Evolutionary conservation across 768 basidiomycete genomes (phyloP).

Genomic region (Pholiota microspora): DNA sequence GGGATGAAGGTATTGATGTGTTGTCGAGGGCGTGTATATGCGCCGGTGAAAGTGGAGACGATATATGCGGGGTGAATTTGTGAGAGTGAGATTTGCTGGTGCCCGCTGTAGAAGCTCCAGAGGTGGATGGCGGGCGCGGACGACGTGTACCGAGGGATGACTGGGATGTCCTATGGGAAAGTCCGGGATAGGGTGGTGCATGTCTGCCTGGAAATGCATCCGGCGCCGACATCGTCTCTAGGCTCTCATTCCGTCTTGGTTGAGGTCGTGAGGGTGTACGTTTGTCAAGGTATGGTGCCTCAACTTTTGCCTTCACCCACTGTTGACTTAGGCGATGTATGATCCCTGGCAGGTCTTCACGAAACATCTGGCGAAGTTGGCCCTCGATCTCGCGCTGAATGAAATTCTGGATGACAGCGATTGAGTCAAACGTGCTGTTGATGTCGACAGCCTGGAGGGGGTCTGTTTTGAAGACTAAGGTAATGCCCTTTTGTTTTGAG

Average conservation of each 20-base stretch:
- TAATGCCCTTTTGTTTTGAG: slow-evolving; percentile 96
- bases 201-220: slow-evolving; percentile 6
- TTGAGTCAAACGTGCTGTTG: slow-evolving; percentile 96
- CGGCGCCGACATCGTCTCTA: slow-evolving; percentile 17
- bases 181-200: slow-evolving; percentile 15
- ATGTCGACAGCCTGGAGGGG: slow-evolving; percentile 98
- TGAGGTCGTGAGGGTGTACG: slow-evolving; percentile 34
- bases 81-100: slow-evolving; percentile 21
- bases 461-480: slow-evolving; percentile 99
- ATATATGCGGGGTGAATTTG: slow-evolving; percentile 16
- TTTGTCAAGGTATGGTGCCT: slow-evolving; percentile 81
- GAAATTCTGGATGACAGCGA: slow-evolving; percentile 96
- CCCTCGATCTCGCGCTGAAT: slow-evolving; percentile 97
- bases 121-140: slow-evolving; percentile 44
- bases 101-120: slow-evolving; percentile 28
- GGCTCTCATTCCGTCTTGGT: slow-evolving; percentile 12
- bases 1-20: slow-evolving; percentile 25
- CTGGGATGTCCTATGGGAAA: slow-evolving; percentile 24
- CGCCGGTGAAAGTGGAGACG: slow-evolving; percentile 16
- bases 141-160: slow-evolving; percentile 22
- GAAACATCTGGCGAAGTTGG: slow-evolving; percentile 96
- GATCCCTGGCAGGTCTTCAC: slow-evolving; percentile 94
- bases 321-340: slow-evolving; percentile 95
- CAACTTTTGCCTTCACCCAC: slow-evolving; percentile 93
- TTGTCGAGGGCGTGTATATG: slow-evolving; percentile 17